Percentiles rank a stretch among this genome's conserved stretches.
Evolutionary conservation across 176 grass and related monocot genomes (phyloP).

Genomic region (Hsuehochloa calcarea): DNA sequence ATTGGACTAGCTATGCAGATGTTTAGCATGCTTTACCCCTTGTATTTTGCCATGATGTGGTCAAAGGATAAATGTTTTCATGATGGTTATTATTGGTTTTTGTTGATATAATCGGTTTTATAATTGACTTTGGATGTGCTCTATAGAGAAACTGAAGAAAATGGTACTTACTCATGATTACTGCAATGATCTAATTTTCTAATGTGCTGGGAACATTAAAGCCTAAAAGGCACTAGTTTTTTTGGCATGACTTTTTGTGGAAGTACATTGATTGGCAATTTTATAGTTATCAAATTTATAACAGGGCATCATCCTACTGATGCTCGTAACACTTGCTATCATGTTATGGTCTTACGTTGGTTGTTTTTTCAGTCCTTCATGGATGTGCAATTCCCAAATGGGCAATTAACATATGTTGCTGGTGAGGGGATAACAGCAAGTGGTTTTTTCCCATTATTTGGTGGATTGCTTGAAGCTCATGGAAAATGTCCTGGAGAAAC

Average conservation of each 20-base stretch:
- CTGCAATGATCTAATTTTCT: not conserved
- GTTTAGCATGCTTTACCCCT: not conserved
- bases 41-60: not conserved
- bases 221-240: not conserved
- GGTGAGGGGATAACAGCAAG: constrained; percentile 85
- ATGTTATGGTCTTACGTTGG: constrained; percentile 22
- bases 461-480: constrained; percentile 77
- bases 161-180: not conserved
- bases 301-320: not conserved
- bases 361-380: constrained; percentile 75
- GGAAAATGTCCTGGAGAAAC: constrained; percentile 84
- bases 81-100: not conserved
- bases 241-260: not conserved
- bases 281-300: not conserved
- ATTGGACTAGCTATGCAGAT: not conserved
- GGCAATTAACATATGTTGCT: constrained; percentile 90
- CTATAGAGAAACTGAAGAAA: not conserved
- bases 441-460: constrained; percentile 74
- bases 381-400: constrained; percentile 92
- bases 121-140: not conserved
- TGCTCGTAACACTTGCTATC: not conserved
- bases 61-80: not conserved
- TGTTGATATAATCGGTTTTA: not conserved
- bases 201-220: not conserved
- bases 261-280: not conserved